Percentiles rank a stretch among this genome's conserved stretches.
phyloP scores from a whole-genome alignment of 2,329 filamentous ascomycete species.

The Nigrospora oryzae region DNA sequence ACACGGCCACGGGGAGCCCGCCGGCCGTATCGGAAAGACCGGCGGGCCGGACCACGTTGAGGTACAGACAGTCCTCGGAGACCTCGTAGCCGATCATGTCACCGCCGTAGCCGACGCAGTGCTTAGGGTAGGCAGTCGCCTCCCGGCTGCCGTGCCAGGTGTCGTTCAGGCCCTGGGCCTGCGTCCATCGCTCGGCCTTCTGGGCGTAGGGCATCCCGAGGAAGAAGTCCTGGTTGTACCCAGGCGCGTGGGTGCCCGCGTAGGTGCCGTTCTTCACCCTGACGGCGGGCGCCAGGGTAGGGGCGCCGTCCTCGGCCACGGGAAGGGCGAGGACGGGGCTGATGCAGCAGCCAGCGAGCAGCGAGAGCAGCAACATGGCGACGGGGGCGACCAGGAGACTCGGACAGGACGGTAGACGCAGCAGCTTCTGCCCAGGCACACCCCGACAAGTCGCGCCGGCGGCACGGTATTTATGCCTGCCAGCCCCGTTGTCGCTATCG shows the following conservation, averaged over 20 bases:
- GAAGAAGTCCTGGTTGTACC: conserved; percentile 36
- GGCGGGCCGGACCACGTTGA: conserved; percentile 19
- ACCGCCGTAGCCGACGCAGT: conserved; percentile 34
- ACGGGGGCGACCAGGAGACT: neutral
- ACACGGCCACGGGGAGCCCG: conserved; percentile 42
- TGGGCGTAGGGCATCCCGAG: conserved; percentile 35
- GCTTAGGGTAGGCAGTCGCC: conserved; percentile 30
- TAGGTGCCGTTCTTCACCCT: conserved; percentile 35
- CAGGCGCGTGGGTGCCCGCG: conserved; percentile 22
- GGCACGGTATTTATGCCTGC: too few species aligned
- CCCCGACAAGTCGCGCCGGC: too few species aligned
- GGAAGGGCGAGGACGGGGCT: conserved; percentile 2
- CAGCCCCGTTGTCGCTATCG: too few species aligned
- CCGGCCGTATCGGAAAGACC: conserved; percentile 7
- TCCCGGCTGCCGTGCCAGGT: conserved; percentile 25
- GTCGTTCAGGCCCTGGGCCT: conserved; percentile 34
- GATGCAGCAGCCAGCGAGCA: conserved; percentile 5
- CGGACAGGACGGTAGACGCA: too few species aligned
- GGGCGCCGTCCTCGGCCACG: neutral
- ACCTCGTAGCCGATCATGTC: conserved; percentile 9
- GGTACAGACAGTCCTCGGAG: conserved; percentile 20
- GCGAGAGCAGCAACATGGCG: conserved; percentile 3
- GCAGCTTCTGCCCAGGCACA: too few species aligned
- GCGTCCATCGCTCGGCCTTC: conserved; percentile 27
- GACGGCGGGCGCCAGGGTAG: conserved; percentile 4